Evolutionary conservation across 306 rosid genomes (phyloP), one percentile per base, ranked within the genome.

Genomic region (Citrullus colocynthis): DNA sequence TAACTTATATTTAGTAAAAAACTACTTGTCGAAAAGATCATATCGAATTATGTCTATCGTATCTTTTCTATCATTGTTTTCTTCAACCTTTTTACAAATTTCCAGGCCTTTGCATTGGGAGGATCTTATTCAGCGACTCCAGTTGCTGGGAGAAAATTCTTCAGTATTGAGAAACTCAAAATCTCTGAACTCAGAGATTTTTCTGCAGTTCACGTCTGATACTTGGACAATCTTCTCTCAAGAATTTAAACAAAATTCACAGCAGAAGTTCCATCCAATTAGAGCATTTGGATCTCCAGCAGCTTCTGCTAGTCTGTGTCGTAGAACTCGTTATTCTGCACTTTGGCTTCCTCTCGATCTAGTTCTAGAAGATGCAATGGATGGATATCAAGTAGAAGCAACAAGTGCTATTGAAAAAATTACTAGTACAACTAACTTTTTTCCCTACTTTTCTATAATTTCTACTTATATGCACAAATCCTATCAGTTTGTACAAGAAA

Each of bases 271-370:
- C 78, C 89, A 78, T 75, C 81, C 84, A 58, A 90, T 92, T 78
- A 86, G 91, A 93, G 86, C 90, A 75, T 92, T 90, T 80, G 92
- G 90, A 76, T 90, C 91, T 83, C 90, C 90, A 80, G 83, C 91
- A 85, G 86, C 96, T 66, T 89, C 93, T 67, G 88, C 95, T 58
- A 85, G 96, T 73, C 85, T 88, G 62, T 86, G 92, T 81, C 91
- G 89, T 41, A 95, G 97, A 77, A 88, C 90, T 66, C 86, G 88
- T 80, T 87, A 80, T 82, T 89, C 99, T 71, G 96, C 93, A 82
- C 84, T 92, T 83, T 95, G 99, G 97, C 91, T 92, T 90, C 99
- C 97, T 55, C 97, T 95, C 74, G 99, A 95, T 83, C 87, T 95
- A 45, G 90, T 87, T 76, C 77, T 95, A 76, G 99, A 95, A 92